Evolutionary conservation across 768 basidiomycete species (phyloP), one percentile per base, ranked within the genome.

Genomic region (Tephrocybe rancida): DNA sequence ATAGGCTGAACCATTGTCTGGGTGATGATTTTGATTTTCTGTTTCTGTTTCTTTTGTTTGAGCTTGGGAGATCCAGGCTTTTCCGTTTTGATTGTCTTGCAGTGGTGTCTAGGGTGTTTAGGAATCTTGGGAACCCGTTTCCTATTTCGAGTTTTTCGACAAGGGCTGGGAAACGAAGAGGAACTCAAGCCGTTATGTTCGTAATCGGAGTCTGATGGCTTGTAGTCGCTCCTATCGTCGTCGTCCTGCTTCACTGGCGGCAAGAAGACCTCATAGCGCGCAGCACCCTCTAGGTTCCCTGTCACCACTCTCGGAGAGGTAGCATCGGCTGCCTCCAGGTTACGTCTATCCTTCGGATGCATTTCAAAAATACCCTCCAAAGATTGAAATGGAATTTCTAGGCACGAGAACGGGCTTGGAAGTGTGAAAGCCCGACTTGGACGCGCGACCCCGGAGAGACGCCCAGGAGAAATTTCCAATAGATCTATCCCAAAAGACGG

Each of bases 401-500:
- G 6, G 10, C 27, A 38, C n/a, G 51, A 34, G 55, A 48, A 44
- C 35, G 24, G 38, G 41, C 38, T 27, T 5, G 42, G 19, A 44
- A 57, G 34, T 42, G 37, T 37, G 6, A 35, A 35, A 52, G 32
- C 24, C 37, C 35, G 37, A 43, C 26, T 25, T 14, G 11, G 39
- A 13, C 19, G 9, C 21, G 13, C 52, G 48, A 7, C 24, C 47
- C 56, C 42, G 30, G 32, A 24, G 26, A 50, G 42, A 18, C 45
- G 22, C 19, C 30, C 46, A 29, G 53, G 60, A 53, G 73, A 64
- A 25, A 75, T 70, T 27, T 76, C 71, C 27, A 70, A 55, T 19
- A 79, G 78, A 58, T 80, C 70, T 44, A 81, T 65, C 25, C 73
- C 67, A 9, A 49, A 41, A 30, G 54, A 29, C 14, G 52, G 39